phyloP scores from a whole-genome alignment of 129 eudicot genomes.

The carrot (Daucus carota) region DNA sequence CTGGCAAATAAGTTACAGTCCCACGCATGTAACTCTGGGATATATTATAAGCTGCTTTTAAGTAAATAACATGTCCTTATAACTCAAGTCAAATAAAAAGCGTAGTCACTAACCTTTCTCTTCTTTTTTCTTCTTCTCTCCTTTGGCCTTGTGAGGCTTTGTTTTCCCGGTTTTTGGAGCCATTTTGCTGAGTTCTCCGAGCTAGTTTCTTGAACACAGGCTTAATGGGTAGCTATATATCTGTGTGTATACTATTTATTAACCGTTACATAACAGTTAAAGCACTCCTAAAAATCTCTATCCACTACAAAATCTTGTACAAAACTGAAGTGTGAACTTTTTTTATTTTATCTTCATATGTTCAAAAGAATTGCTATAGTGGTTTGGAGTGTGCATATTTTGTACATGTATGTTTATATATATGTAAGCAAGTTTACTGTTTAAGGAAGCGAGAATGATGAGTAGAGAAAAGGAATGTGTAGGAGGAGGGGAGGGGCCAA shows the following conservation, averaged over 20 bases:
- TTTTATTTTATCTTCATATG: neutral
- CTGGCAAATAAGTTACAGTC: neutral
- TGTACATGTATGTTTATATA: neutral
- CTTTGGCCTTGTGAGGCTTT: constrained; percentile 76
- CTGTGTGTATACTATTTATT: neutral
- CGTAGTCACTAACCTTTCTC: constrained; percentile 53
- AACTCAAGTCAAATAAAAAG: no score
- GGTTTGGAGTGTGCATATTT: neutral
- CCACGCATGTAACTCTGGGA: neutral
- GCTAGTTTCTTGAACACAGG: neutral
- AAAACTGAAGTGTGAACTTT: neutral
- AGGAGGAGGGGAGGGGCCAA: constrained; percentile 6
- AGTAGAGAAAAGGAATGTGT: neutral
- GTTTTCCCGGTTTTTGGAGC: constrained; percentile 83
- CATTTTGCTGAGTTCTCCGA: constrained; percentile 22
- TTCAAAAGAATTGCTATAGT: no score
- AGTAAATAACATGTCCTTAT: no score
- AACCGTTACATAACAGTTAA: neutral
- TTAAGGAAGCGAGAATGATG: neutral
- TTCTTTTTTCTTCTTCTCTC: constrained; percentile 95
- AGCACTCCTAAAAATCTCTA: neutral
- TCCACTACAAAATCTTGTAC: neutral
- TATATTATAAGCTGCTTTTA: no score
- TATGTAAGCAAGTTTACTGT: neutral
- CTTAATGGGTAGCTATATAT: no score